Percentiles rank a stretch among this genome's conserved stretches.
Conservation (phyloP, 202 grass and related monocot species). For the Setaria viridis region DNA sequence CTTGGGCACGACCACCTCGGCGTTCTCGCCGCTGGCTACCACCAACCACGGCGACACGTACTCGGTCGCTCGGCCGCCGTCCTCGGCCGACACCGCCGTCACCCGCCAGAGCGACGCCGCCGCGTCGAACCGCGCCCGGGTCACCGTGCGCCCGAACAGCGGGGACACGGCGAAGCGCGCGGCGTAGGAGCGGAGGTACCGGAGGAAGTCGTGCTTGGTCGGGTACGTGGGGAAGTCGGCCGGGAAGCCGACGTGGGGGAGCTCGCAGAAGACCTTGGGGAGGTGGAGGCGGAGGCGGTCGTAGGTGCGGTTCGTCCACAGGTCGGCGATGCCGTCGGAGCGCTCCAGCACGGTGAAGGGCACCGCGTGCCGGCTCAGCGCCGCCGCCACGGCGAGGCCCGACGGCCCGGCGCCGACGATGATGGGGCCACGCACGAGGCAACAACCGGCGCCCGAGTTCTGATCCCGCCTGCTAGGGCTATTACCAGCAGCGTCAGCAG, state of each 20-base stretch:
- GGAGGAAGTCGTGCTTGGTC: conserved; percentile 79
- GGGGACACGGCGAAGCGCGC: conserved; percentile 67
- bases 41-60: conserved; percentile 82
- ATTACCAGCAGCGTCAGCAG: not conserved
- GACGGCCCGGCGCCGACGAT: conserved; percentile 94
- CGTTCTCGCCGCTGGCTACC: conserved; percentile 95
- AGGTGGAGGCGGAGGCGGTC: conserved; percentile 93
- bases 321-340: conserved; percentile 76
- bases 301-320: conserved; percentile 89
- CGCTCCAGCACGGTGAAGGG: conserved; percentile 84
- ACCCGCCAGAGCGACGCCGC: conserved; percentile 64
- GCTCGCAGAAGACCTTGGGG: conserved; percentile 86
- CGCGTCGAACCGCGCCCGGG: conserved; percentile 56
- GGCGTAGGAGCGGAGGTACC: conserved; percentile 81
- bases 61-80: conserved; percentile 45
- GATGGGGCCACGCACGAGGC: conserved; percentile 64
- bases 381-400: conserved; percentile 84
- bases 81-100: not conserved
- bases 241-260: conserved; percentile 79
- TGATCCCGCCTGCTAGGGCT: not conserved
- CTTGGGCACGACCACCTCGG: conserved; percentile 73
- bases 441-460: not conserved
- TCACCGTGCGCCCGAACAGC: conserved; percentile 68
- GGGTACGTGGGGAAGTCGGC: conserved; percentile 76
- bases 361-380: conserved; percentile 60